Evolutionary conservation across 2,329 filamentous ascomycete species (phyloP), one percentile per base, ranked within the genome.

Genomic region (Verticillium klebahnii): DNA sequence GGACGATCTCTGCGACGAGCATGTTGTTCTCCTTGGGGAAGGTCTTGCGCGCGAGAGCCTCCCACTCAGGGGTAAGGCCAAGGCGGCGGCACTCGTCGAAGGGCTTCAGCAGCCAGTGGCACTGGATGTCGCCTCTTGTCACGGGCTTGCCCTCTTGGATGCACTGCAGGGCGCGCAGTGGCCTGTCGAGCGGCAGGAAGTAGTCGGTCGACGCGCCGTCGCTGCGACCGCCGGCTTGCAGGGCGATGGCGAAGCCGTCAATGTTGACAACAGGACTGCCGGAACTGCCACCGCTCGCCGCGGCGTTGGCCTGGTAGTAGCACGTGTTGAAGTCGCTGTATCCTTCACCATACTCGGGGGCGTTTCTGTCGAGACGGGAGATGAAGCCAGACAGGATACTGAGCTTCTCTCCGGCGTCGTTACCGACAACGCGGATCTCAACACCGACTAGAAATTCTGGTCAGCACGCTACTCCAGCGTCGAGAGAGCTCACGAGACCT

Each of bases 321-420:
- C 96, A 89, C 58, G 85, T 89, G 74, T 90, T 99, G 85, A 99
- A 99, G 74, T 99, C 95, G 75, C 93, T 95, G 75, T 99, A 99
- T 32, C 95, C 95, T 66, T 98, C 95, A 61, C 94, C 94, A 69
- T 99, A 98, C 71, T 99, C 95, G 17, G 95, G 95, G 1, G 96
- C 96, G 76, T 99, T 99, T 68, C 95, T 87, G 71, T 99, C 95
- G 63, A 99, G 82, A 69, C 95, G 89, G 77, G 93, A 97, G 74
- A 99, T 99, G 61, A 99, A 94, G 69, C 95, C 95, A 6, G 95
- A 98, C 62, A 99, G 80, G 69, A 99, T 99, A 81, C 93, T 97
- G 68, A 99, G 87, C 78, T 99, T 99, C 75, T 99, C 95, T 67
- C 95, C 95, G 34, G 95, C 95, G 81, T 99, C 95, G 75, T 99